Evolutionary conservation across 305 asterid genomes (phyloP).

Genomic region (Plantago coronopus): DNA sequence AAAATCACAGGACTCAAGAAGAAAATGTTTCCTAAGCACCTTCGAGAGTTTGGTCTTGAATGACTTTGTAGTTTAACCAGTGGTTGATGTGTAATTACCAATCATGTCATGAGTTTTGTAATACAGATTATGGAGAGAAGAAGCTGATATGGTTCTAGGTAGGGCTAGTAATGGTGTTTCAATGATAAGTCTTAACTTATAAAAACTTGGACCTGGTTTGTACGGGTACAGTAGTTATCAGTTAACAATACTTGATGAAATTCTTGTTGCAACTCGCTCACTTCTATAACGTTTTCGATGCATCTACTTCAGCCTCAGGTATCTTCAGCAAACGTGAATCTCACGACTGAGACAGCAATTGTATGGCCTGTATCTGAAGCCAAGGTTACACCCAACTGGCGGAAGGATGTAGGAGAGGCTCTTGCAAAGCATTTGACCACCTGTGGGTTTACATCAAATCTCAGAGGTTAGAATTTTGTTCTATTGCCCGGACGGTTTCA

Average conservation of each 20-base stretch:
- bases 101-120: no score
- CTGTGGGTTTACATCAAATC: constrained; percentile 84
- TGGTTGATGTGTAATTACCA: no score
- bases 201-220: not conserved
- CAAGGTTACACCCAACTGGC: constrained; percentile 72
- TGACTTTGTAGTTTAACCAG: no score
- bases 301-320: constrained; percentile 69
- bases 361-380: constrained; percentile 90
- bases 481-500: constrained; percentile 20
- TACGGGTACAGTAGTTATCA: not conserved
- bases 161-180: constrained; percentile 13
- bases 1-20: no score
- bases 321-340: constrained; percentile 88
- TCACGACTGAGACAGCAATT: constrained; percentile 84
- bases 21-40: no score
- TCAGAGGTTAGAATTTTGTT: constrained; percentile 51
- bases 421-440: constrained; percentile 92
- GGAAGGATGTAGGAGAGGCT: constrained; percentile 74
- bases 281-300: not conserved
- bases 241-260: constrained; percentile 11
- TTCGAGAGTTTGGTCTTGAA: no score
- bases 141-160: not conserved
- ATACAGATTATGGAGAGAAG: no score
- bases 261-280: not conserved
- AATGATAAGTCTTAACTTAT: not conserved